phyloP scores from a whole-genome alignment of 495 filamentous ascomycete genomes.

The Xylaria cubensis region DNA sequence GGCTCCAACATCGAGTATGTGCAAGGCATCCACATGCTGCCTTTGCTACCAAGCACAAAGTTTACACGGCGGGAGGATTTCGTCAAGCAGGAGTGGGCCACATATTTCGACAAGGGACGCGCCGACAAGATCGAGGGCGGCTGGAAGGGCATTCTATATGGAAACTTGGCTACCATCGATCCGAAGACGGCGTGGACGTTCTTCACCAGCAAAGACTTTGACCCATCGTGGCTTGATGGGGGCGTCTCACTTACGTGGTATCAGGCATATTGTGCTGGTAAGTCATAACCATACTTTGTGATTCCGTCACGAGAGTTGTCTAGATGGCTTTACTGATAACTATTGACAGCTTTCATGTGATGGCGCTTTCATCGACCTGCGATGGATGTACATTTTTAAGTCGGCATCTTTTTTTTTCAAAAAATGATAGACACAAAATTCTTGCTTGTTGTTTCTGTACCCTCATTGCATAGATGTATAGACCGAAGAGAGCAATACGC shows the following conservation, averaged over 20 bases:
- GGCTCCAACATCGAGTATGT: constrained; percentile 81
- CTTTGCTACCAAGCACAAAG: constrained; percentile 73
- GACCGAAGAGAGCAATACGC: background rate
- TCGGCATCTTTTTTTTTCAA: background rate
- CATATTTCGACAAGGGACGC: constrained; percentile 70
- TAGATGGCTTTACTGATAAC: constrained; percentile 24
- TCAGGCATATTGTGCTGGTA: constrained; percentile 75
- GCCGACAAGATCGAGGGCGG: constrained; percentile 69
- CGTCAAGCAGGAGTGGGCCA: constrained; percentile 84
- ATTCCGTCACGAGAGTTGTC: background rate
- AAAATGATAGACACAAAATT: background rate
- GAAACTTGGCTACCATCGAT: constrained; percentile 80
- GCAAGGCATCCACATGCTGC: constrained; percentile 97
- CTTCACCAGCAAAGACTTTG: constrained; percentile 71
- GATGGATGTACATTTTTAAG: background rate
- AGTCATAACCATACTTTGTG: constrained; percentile 32
- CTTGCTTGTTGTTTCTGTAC: background rate
- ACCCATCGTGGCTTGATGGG: constrained; percentile 78
- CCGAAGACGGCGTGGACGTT: constrained; percentile 74
- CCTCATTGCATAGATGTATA: background rate
- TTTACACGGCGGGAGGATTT: constrained; percentile 73
- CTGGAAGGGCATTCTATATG: constrained; percentile 86
- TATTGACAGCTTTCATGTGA: constrained; percentile 40
- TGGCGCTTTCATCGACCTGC: background rate
- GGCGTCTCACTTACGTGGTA: constrained; percentile 91